A percentile compares a stretch with the other conserved stretches of the same genome.
Evolutionary conservation across 1,139 yeast species (phyloP).

Genomic region (Yamadazyma taylorii): DNA sequence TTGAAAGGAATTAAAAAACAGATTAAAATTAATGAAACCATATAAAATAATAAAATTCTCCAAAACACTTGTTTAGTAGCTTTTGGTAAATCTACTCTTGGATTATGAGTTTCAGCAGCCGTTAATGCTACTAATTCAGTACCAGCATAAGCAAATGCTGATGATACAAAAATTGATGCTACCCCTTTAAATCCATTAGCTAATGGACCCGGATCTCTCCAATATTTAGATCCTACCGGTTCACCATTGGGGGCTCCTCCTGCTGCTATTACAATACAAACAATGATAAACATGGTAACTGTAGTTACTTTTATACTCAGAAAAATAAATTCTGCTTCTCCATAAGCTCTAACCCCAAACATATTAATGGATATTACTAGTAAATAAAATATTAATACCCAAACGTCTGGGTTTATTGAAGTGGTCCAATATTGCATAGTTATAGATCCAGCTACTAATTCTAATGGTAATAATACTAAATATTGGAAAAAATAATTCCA

Average conservation of each 20-base stretch:
- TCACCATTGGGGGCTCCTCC: conserved; percentile 43
- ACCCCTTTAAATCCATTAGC: conserved; percentile 47
- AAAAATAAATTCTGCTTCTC: conserved; percentile 45
- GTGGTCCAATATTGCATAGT: conserved; percentile 42
- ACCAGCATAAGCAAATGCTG: conserved; percentile 45
- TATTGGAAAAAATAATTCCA: conserved; percentile 47
- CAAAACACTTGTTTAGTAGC: conserved; percentile 48
- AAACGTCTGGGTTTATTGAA: conserved; percentile 37
- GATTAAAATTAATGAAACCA: conserved; percentile 38
- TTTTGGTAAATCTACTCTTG: conserved; percentile 37
- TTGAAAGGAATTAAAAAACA: conserved; percentile 38
- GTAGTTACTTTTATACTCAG: conserved; percentile 39
- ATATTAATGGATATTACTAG: conserved; percentile 36
- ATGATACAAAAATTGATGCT: conserved; percentile 40
- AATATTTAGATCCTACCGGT: conserved; percentile 38
- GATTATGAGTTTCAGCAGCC: conserved; percentile 43
- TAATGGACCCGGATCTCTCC: conserved; percentile 44
- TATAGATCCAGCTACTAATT: conserved; percentile 42
- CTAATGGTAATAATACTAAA: conserved; percentile 33
- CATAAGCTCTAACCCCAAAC: conserved; percentile 44
- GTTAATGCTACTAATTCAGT: conserved; percentile 44
- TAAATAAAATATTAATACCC: conserved; percentile 40
- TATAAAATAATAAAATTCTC: conserved; percentile 44
- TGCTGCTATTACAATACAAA: conserved; percentile 40
- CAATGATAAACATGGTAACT: conserved; percentile 41